Evolutionary conservation across 352 stramenopile species (phyloP).

Genomic region (Globisporangium iwayamae): DNA sequence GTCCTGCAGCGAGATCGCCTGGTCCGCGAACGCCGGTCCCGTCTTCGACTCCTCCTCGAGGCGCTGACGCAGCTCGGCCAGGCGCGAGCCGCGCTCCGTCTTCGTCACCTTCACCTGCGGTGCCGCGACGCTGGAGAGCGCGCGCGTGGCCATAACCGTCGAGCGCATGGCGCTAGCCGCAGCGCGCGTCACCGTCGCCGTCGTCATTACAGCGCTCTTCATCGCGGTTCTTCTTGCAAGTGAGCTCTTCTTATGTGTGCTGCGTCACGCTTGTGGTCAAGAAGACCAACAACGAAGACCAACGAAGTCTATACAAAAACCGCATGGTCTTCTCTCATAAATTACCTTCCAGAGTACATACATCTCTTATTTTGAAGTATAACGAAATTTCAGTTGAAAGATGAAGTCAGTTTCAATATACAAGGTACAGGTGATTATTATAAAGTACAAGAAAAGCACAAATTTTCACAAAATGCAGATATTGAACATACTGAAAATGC

Average conservation of each 20-base stretch:
- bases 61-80: constrained; percentile 60
- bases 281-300: constrained; percentile 15
- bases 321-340: neutral
- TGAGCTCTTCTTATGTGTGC: constrained; percentile 5
- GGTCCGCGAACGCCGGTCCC: constrained; percentile 57
- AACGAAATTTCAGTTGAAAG: no score
- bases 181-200: neutral
- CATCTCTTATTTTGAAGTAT: no score
- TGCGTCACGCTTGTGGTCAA: constrained; percentile 2
- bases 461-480: neutral
- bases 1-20: constrained; percentile 63
- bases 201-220: neutral
- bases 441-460: no score
- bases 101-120: constrained; percentile 64
- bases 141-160: neutral
- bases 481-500: neutral
- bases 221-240: neutral
- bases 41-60: constrained; percentile 57
- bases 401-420: no score
- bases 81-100: constrained; percentile 51
- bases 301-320: neutral
- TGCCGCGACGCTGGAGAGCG: constrained; percentile 21
- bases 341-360: neutral
- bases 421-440: no score
- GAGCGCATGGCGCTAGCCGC: neutral